Conservation (phyloP, 176 grass and related monocot species). For the Luzula sylvatica region DNA sequence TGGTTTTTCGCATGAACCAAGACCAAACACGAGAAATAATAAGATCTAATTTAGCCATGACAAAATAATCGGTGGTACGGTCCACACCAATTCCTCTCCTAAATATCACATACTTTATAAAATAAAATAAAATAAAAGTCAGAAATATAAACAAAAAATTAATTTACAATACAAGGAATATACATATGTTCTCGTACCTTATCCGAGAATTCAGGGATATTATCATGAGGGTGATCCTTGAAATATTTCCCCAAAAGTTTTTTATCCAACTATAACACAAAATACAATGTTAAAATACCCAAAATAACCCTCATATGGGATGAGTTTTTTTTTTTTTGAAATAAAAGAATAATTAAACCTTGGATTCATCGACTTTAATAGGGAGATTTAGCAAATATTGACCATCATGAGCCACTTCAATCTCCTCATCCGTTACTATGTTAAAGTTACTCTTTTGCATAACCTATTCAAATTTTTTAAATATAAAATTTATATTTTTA, state of each 20-base stretch:
- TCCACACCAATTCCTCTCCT: constrained; percentile 84
- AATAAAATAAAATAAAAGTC: constrained; percentile 7
- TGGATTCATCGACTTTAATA: constrained; percentile 93
- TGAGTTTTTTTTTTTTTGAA: neutral
- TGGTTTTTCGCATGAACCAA: constrained; percentile 68
- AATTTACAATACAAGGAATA: too few relatives aligned
- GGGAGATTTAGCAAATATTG: constrained; percentile 94
- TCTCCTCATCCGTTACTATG: constrained; percentile 83
- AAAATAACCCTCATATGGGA: too few relatives aligned
- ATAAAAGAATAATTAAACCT: constrained; percentile 35
- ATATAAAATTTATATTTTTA: constrained; percentile 23
- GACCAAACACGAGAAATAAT: constrained; percentile 73
- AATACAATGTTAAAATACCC: neutral
- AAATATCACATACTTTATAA: constrained; percentile 82
- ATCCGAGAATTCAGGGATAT: constrained; percentile 75
- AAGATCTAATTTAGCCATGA: constrained; percentile 88
- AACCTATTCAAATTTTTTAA: constrained; percentile 36
- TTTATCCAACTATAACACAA: constrained; percentile 60
- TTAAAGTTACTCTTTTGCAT: constrained; percentile 99
- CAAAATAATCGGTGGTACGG: constrained; percentile 78
- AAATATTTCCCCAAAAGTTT: constrained; percentile 76
- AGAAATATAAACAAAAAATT: neutral
- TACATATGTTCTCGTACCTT: constrained; percentile 46
- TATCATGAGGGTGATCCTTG: constrained; percentile 75
- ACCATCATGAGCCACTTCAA: constrained; percentile 80